Evolutionary conservation across 2,329 filamentous ascomycete species (phyloP), one percentile per base, ranked within the genome.

Genomic region (Botrytis hyacinthi): DNA sequence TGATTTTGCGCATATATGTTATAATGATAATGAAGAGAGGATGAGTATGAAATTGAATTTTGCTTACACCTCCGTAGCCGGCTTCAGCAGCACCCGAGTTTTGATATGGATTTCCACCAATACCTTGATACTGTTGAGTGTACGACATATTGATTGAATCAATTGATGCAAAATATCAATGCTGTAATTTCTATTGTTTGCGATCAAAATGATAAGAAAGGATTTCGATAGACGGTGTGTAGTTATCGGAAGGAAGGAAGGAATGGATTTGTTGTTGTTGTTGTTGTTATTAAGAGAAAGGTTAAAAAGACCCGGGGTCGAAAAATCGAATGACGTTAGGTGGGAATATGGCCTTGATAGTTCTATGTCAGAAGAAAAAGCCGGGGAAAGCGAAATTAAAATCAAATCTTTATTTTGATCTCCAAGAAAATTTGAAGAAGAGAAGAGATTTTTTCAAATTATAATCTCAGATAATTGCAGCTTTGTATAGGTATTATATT

Each of bases 61-160:
- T 60, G 51, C 73, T 75, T 74, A 76, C 73, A 63, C 26, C 78
- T 57, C 35, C 83, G 68, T 78, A 75, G 16, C 79, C 80, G 71
- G 79, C 74, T 74, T 71, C 69, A 51, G 69, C 69, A 20, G 69
- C 69, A 14, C 32, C 57, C 9, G 69, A 71, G 65, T 71, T 80
- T 78, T 87, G 84, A 81, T 93, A 93, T 57, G 90, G 90, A 80
- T 92, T 91, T 76, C 80, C 80, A 76, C 79, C 79, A 67, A 80
- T 78, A 66, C 87, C 86, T 76, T 87, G 85, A 81, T 92, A 91
- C 79, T 88, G 66, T 57, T 69, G 87, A 76, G 85, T 84, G 84
- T 89, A 87, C 77, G 89, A 89, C 89, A 91, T 91, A 42, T 71
- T 71, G 59, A 26, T 12, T 40, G 59, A 73, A 73, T 74, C 76